Conservation (phyloP, 2,329 filamentous ascomycete species). For the Hymenoscyphus repandus region DNA sequence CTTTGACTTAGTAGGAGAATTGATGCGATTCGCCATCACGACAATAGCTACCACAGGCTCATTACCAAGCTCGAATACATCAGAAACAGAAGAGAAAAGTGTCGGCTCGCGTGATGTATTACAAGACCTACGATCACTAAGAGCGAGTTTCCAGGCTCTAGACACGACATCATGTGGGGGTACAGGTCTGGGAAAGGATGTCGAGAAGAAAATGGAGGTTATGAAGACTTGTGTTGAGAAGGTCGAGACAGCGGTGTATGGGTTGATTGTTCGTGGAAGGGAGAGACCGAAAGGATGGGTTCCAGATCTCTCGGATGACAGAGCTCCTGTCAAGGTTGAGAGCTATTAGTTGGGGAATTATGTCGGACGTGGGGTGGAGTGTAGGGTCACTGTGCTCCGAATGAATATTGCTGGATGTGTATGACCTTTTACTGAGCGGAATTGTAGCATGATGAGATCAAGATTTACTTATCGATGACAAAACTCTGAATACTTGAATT, state of each 20-base stretch:
- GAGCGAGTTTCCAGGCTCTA: constrained; percentile 71
- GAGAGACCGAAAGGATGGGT: constrained; percentile 91
- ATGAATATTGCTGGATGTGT: background rate
- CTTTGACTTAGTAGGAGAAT: constrained; percentile 89
- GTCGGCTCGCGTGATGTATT: constrained; percentile 57
- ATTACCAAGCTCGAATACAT: constrained; percentile 35
- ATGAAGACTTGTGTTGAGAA: constrained; percentile 89
- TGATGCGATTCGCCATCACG: constrained; percentile 95
- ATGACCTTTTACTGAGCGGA: too few species aligned
- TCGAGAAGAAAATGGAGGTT: constrained; percentile 75
- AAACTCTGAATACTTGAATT: too few species aligned
- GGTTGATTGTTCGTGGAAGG: constrained; percentile 77
- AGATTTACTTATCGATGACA: too few species aligned
- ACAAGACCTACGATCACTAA: constrained; percentile 72
- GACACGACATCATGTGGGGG: constrained; percentile 45
- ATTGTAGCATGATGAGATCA: too few species aligned
- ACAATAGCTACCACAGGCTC: constrained; percentile 64
- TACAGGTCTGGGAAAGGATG: constrained; percentile 54
- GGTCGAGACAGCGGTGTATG: constrained; percentile 87
- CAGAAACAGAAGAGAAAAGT: constrained; percentile 10
- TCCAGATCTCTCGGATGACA: constrained; percentile 56
- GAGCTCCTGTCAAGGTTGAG: constrained; percentile 20
- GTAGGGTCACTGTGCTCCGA: background rate
- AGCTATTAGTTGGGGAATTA: constrained; percentile 22
- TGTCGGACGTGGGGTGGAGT: background rate